Conservation (phyloP, 805 yeast genomes). For the Yamadazyma tumulicola region DNA sequence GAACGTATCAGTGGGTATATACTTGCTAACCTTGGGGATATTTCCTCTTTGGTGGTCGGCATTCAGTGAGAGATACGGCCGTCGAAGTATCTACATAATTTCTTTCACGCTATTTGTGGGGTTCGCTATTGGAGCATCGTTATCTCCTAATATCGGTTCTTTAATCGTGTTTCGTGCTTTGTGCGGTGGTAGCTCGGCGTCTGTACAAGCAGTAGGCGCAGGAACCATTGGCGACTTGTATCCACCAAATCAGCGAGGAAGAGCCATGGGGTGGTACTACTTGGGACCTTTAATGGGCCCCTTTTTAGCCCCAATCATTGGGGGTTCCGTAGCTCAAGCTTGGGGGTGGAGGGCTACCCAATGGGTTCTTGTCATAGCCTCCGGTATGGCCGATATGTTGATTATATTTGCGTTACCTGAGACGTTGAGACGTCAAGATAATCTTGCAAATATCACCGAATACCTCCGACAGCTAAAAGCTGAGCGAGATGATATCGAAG, state of each 20-base stretch:
- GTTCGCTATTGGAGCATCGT: constrained; percentile 70
- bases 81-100: constrained; percentile 67
- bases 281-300: constrained; percentile 84
- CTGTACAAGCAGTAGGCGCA: constrained; percentile 87
- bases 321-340: constrained; percentile 65
- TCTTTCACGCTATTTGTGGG: constrained; percentile 62
- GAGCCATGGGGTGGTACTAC: constrained; percentile 76
- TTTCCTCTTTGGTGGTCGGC: constrained; percentile 91
- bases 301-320: constrained; percentile 69
- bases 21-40: constrained; percentile 67
- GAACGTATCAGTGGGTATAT: constrained; percentile 78
- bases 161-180: constrained; percentile 68
- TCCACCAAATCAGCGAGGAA: constrained; percentile 64
- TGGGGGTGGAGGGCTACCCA: constrained; percentile 92
- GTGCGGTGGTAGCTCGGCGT: constrained; percentile 78
- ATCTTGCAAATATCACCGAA: constrained; percentile 49
- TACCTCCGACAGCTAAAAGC: constrained; percentile 24
- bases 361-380: constrained; percentile 72
- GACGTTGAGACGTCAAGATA: constrained; percentile 65
- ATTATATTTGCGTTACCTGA: constrained; percentile 70
- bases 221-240: constrained; percentile 80
- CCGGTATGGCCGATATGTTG: constrained; percentile 49
- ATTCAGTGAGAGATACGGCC: constrained; percentile 69
- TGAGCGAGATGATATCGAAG: constrained; percentile 5
- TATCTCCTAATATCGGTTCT: constrained; percentile 56